Evolutionary conservation across 257 asterid species (phyloP).

Genomic region (Cruciata laevipes): DNA sequence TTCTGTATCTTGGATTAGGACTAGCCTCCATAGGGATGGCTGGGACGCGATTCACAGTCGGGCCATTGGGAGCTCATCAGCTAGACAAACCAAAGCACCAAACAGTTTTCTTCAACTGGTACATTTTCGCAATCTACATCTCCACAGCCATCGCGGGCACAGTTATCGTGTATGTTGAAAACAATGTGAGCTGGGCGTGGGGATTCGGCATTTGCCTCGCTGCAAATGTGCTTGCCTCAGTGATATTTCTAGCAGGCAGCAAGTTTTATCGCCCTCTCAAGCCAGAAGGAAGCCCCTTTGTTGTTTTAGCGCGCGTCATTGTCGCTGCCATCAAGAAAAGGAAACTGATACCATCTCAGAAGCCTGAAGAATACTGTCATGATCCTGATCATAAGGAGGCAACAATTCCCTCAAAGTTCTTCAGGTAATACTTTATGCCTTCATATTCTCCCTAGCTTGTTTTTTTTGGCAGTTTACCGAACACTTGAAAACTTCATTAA

Average conservation of each 20-base stretch:
- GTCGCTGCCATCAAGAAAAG: slow-evolving; percentile 47
- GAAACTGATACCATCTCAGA: slow-evolving; percentile 25
- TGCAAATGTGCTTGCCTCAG: slow-evolving; percentile 23
- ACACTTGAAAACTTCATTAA: too few species aligned
- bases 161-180: slow-evolving; percentile 27
- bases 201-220: slow-evolving; percentile 25
- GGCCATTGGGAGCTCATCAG: slow-evolving; percentile 34
- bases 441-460: too few species aligned
- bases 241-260: slow-evolving; percentile 22
- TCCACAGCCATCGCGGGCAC: slow-evolving; percentile 23
- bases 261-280: slow-evolving; percentile 24
- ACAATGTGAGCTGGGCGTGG: slow-evolving; percentile 30
- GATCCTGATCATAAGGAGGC: slow-evolving; percentile 14
- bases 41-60: slow-evolving; percentile 31
- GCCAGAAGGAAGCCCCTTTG: slow-evolving; percentile 58
- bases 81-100: slow-evolving; percentile 26
- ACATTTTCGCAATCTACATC: slow-evolving; percentile 22
- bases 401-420: slow-evolving; percentile 18
- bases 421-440: slow-evolving; percentile 15
- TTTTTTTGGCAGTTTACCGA: too few species aligned
- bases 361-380: slow-evolving; percentile 40
- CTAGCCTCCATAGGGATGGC: slow-evolving; percentile 27
- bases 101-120: slow-evolving; percentile 27
- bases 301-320: slow-evolving; percentile 40
- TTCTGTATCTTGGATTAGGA: slow-evolving; percentile 20